These are phyloP conservation scores for Euphorbia corollata DNA, from an alignment of 441 rosid species.

Conservation along the genomic window DNA sequence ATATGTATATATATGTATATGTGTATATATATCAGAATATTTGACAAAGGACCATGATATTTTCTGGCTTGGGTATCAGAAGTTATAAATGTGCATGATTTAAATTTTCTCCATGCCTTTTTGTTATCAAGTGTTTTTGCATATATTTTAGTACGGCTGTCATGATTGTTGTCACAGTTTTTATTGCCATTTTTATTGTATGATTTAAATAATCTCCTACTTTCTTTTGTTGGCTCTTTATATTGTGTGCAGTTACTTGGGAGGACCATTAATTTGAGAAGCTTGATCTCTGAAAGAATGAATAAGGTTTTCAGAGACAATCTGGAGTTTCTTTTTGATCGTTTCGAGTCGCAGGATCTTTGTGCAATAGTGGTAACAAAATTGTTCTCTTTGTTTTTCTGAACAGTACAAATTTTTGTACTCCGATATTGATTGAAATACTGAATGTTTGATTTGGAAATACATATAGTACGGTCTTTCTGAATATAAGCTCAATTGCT, in stretches of 20 bases:
- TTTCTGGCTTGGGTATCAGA: background rate
- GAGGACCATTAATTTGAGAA: constrained; percentile 86
- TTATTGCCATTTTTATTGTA: background rate
- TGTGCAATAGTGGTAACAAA: constrained; percentile 80
- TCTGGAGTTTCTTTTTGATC: constrained; percentile 92
- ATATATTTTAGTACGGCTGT: background rate
- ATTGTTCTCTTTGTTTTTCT: constrained; percentile 16
- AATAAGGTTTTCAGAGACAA: constrained; percentile 94
- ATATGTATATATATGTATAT: background rate
- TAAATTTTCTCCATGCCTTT: background rate
- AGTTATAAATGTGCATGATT: too few species aligned
- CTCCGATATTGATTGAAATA: background rate
- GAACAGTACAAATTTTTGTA: constrained; percentile 9
- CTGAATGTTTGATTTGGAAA: background rate
- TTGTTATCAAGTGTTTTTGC: background rate
- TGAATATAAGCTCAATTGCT: background rate
- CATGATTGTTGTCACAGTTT: background rate
- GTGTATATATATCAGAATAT: background rate
- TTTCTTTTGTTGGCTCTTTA: constrained; percentile 22
- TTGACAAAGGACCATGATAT: background rate
- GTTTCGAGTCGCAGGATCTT: constrained; percentile 93
- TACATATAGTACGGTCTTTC: background rate
- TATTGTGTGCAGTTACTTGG: constrained; percentile 69
- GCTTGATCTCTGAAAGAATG: constrained; percentile 83
- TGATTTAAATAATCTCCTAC: background rate